Evolutionary conservation across 805 yeast genomes (phyloP).

Genomic region (Yarrowia keelungensis): DNA sequence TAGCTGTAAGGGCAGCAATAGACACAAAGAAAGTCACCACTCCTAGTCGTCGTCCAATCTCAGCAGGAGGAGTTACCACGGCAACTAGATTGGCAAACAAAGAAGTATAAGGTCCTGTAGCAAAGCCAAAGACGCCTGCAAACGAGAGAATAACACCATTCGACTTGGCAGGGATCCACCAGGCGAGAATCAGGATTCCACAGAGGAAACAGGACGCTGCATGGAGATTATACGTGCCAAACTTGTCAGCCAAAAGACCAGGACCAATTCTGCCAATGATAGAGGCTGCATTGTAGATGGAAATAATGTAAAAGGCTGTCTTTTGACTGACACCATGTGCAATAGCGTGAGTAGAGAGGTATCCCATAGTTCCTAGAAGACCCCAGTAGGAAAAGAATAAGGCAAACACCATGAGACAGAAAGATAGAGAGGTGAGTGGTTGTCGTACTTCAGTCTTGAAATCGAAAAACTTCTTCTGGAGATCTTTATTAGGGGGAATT

Average conservation of each 20-base stretch:
- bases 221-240: slow-evolving; percentile 55
- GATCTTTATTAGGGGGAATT: slow-evolving; percentile 43
- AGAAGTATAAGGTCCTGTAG: slow-evolving; percentile 49
- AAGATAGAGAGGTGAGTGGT: slow-evolving; percentile 38
- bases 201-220: slow-evolving; percentile 12
- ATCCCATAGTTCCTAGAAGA: slow-evolving; percentile 54
- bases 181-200: slow-evolving; percentile 43
- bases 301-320: slow-evolving; percentile 46
- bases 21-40: slow-evolving; percentile 22
- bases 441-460: slow-evolving; percentile 20
- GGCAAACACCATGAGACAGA: slow-evolving; percentile 43
- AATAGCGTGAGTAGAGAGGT: slow-evolving; percentile 48
- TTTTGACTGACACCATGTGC: slow-evolving; percentile 43
- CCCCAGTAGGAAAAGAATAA: slow-evolving; percentile 43
- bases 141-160: slow-evolving; percentile 46
- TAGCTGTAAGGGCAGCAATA: slow-evolving; percentile 22
- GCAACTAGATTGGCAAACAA: slow-evolving; percentile 48
- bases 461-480: slow-evolving; percentile 39
- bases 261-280: slow-evolving; percentile 59
- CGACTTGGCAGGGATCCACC: slow-evolving; percentile 44
- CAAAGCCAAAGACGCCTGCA: slow-evolving; percentile 48
- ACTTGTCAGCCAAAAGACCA: slow-evolving; percentile 57
- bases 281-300: slow-evolving; percentile 51
- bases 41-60: slow-evolving; percentile 24
- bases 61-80: slow-evolving; percentile 43